Conservation (phyloP, 2,329 filamentous ascomycete species). For the Fusarium sulawesiense region DNA sequence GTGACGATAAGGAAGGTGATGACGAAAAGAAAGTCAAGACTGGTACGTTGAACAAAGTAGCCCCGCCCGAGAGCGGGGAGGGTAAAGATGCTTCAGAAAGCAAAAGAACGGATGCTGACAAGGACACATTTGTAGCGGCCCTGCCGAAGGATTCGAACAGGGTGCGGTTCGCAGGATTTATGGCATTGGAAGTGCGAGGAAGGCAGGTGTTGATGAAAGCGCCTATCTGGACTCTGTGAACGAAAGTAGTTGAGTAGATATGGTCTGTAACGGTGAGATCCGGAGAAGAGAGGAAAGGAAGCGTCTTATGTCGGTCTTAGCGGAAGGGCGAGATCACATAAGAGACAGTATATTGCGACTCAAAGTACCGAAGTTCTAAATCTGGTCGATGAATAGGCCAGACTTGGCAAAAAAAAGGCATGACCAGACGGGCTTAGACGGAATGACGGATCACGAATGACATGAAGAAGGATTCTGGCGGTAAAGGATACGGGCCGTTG, state of each 20-base stretch:
- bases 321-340: background rate
- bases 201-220: conserved; percentile 81
- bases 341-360: conserved; percentile 16
- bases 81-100: conserved; percentile 47
- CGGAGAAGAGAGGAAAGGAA: conserved; percentile 2
- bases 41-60: conserved; percentile 55
- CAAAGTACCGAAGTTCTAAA: background rate
- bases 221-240: conserved; percentile 72
- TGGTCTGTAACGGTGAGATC: background rate
- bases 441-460: conserved; percentile 28
- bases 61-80: conserved; percentile 28
- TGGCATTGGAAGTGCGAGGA: conserved; percentile 79
- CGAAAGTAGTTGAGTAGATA: background rate
- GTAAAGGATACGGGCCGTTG: conserved; percentile 32
- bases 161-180: conserved; percentile 80
- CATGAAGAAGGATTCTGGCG: conserved; percentile 19
- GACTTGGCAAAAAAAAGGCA: conserved; percentile 23
- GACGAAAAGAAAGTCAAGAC: conserved; percentile 62
- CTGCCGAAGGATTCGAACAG: conserved; percentile 62
- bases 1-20: conserved; percentile 56
- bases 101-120: conserved; percentile 54
- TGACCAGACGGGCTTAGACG: conserved; percentile 10
- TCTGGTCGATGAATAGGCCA: background rate
- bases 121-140: conserved; percentile 50
- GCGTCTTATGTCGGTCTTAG: background rate